A percentile compares a stretch with the other conserved stretches of the same genome.
Conservation (phyloP, 192 early-diverging fungal genomes). For the Coemansia brasiliensis region DNA sequence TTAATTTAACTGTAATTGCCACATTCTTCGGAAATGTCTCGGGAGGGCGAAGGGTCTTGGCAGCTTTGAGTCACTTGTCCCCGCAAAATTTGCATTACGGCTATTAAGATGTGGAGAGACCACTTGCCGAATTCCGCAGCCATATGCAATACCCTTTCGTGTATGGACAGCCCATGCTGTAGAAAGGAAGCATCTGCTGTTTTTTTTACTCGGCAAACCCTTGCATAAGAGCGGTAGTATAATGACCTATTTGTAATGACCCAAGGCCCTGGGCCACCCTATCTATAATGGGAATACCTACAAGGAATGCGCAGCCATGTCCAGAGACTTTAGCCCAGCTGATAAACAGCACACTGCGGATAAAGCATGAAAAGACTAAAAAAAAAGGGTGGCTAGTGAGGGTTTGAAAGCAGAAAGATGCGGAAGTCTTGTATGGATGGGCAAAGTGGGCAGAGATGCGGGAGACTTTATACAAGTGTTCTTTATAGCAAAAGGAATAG, state of each 20-base stretch:
- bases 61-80: background rate
- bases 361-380: background rate
- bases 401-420: background rate
- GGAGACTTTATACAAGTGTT: background rate
- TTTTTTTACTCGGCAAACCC: too few species aligned
- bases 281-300: too few species aligned
- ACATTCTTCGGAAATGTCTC: constrained; percentile 9
- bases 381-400: background rate
- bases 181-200: too few species aligned
- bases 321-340: constrained; percentile 4
- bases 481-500: background rate
- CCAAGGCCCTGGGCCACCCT: too few species aligned
- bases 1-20: background rate
- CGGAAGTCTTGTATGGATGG: constrained; percentile 2
- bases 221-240: too few species aligned
- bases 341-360: background rate
- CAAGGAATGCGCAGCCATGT: constrained; percentile 1
- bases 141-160: too few species aligned
- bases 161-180: too few species aligned
- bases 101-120: background rate
- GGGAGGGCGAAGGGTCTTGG: background rate
- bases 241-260: too few species aligned
- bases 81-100: background rate
- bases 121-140: constrained; percentile 3
- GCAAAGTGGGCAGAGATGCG: background rate